Conservation (phyloP, 192 early-diverging fungal genomes). For the Mortierella claussenii region DNA sequence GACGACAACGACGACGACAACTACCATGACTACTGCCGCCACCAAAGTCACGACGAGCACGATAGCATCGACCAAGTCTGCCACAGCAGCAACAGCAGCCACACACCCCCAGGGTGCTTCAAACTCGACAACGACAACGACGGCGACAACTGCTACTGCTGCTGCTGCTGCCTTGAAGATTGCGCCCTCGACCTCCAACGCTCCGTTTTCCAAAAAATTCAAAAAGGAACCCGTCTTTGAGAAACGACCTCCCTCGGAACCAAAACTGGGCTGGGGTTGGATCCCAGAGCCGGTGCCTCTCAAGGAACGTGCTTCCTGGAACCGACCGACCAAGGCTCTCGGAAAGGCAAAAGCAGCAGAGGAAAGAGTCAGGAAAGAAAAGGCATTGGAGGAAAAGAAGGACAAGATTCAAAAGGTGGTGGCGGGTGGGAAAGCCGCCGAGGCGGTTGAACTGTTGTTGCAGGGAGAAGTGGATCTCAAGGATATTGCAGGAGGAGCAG, state of each 20-base stretch:
- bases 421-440: conserved; percentile 11
- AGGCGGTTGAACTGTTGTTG: conserved; percentile 31
- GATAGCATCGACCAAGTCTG: not conserved
- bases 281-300: conserved; percentile 42
- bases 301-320: conserved; percentile 50
- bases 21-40: conserved; percentile 4
- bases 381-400: conserved; percentile 21
- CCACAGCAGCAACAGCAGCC: conserved; percentile 1
- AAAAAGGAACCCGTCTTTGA: conserved; percentile 33
- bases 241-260: conserved; percentile 29
- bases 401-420: conserved; percentile 14
- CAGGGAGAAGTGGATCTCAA: conserved; percentile 28
- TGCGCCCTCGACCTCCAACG: conserved; percentile 34
- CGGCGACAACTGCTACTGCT: not conserved
- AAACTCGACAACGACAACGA: not conserved
- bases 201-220: conserved; percentile 37
- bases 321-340: conserved; percentile 35
- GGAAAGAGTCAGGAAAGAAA: conserved; percentile 18
- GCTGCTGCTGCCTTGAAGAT: conserved; percentile 6
- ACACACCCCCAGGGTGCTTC: too few relatives aligned
- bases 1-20: not conserved
- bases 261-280: conserved; percentile 30
- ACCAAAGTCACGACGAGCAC: not conserved
- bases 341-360: conserved; percentile 41
- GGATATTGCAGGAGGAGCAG: conserved; percentile 29